Evolutionary conservation across 2,329 filamentous ascomycete genomes (phyloP), one percentile per base, ranked within the genome.

Genomic region (Pseudovirgaria hyperparasitica): DNA sequence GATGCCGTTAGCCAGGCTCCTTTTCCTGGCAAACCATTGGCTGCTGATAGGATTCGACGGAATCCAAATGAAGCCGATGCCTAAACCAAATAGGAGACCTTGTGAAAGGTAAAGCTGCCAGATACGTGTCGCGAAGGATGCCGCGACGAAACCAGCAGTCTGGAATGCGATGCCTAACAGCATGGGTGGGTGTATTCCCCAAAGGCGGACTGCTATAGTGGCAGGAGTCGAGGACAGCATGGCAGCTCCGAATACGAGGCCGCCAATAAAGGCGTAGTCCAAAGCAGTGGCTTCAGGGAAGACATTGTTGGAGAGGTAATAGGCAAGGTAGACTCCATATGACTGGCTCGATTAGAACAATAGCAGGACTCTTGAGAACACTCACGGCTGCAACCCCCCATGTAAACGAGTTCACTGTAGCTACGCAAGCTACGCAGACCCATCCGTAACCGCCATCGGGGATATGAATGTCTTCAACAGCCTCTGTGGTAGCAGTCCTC

Each of bases 51-150:
- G 46, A 2, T 54, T 38, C 17, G 45, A 45, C 2, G 55, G 53
- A 3, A 57, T 50, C 21, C 52, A 59, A n/a, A 60, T 35, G 9
- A 53, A 51, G 1, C 55, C 55, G 5, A 62, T 43, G 0, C 58
- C 57, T 4, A 45, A 26, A 0, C 60, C 58, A 6, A 60, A 48
- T 1, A 54, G 38, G 3, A 56, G 28, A 1, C 57, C 58, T 30
- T 63, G 58, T 1, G 42, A 47, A 3, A 62, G 38, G 26, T 55
- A 53, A 5, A 62, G 39, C 4, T 58, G 54, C 55, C 54, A 60
- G 16, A 51, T 50, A 4, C 38, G 23, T 2, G 28, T 46, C 5
- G 50, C 47, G 25, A 57, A 60, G 5, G 45, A 51, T 2, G 57
- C 55, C 7, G 45, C 37, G 15, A 60, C 41, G 17, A 52, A 54